Percentiles rank a stretch among this genome's conserved stretches.
These are phyloP conservation scores for Solanum peruvianum DNA, from an alignment of 257 asterid species.

Conservation along the genomic window DNA sequence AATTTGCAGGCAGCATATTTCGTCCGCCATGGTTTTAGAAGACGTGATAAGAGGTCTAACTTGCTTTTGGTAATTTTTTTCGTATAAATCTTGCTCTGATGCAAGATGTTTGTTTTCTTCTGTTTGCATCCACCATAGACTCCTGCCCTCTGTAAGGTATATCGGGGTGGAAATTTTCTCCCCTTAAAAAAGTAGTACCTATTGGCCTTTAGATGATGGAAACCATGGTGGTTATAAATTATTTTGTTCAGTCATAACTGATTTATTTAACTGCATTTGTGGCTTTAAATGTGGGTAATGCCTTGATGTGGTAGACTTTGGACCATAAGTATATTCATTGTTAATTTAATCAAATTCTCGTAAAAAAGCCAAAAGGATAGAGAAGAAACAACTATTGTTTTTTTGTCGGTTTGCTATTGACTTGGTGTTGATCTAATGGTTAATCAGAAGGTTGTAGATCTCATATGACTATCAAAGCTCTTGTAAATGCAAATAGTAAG, in stretches of 20 bases:
- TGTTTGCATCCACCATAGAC: neutral
- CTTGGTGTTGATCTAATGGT: neutral
- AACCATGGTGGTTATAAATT: neutral
- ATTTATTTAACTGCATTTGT: neutral
- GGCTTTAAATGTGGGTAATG: neutral
- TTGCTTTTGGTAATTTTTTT: slow-evolving; percentile 17
- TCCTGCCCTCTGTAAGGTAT: neutral
- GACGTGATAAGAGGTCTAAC: slow-evolving; percentile 23
- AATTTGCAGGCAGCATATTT: slow-evolving; percentile 24
- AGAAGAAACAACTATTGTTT: neutral
- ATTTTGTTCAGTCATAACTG: neutral
- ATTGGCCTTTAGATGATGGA: neutral
- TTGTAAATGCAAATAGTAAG: neutral
- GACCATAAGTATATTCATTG: neutral
- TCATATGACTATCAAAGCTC: neutral
- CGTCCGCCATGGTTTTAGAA: slow-evolving; percentile 12
- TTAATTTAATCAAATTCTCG: neutral
- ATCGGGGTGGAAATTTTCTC: neutral
- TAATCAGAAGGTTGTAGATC: neutral
- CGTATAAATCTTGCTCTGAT: neutral
- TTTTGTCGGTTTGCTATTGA: neutral
- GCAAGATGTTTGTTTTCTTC: neutral
- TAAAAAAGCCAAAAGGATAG: neutral
- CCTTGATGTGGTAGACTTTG: neutral
- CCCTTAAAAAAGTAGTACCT: neutral